Conservation (phyloP, 208 protist genomes). For the Acanthamoeba castellanii region DNA sequence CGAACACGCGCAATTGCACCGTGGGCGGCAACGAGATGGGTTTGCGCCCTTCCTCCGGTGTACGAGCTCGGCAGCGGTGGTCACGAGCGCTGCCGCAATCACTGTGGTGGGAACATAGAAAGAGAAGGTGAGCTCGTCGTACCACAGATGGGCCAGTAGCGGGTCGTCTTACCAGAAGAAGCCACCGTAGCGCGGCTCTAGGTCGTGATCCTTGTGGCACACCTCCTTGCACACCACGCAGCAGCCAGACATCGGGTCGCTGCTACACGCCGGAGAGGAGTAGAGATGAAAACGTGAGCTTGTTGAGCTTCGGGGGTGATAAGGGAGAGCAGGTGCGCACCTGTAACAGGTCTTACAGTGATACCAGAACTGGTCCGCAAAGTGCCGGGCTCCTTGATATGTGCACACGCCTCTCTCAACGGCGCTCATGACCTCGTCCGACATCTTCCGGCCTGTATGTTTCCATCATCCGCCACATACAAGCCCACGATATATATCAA, state of each 20-base stretch:
- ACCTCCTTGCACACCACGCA: conserved; percentile 69
- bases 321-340: neutral
- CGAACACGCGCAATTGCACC: conserved; percentile 75
- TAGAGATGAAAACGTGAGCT: neutral
- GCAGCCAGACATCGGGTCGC: conserved; percentile 8
- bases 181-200: neutral
- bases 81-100: conserved; percentile 19
- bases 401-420: neutral
- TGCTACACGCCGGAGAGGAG: neutral
- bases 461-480: neutral
- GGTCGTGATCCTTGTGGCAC: conserved; percentile 72
- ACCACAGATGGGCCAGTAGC: neutral
- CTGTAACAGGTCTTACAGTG: conserved; percentile 45
- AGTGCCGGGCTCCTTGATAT: neutral
- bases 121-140: too few relatives aligned
- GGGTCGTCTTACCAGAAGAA: conserved; percentile 30
- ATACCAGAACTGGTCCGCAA: conserved; percentile 36
- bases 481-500: neutral
- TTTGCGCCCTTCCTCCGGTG: neutral
- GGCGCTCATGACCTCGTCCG: neutral
- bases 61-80: neutral
- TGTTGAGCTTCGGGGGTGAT: neutral
- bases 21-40: neutral
- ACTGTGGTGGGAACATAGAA: neutral
- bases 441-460: neutral